Evolutionary conservation across 2,329 filamentous ascomycete species (phyloP), one percentile per base, ranked within the genome.

Genomic region (Uncinocarpus reesii): DNA sequence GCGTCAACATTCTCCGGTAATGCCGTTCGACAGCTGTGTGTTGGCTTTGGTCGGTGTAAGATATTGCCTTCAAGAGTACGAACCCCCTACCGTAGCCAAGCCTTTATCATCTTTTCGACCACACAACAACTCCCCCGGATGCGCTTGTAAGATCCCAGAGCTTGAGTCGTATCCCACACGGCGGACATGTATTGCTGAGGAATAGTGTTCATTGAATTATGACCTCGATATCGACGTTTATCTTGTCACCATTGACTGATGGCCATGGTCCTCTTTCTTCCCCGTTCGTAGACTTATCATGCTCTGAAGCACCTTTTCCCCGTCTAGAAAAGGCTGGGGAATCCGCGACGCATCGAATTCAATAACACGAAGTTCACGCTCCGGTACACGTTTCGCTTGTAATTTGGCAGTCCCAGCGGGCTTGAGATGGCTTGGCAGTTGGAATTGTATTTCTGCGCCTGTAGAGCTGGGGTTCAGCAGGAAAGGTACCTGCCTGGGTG

Each of bases 301-400:
- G 11, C 26, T 37, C 2, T 44, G 34, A 11, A 54, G 40, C 7
- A 46, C 47, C n/a, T 43, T 48, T 37, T 51, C 50, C 13, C 46
- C 50, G 18, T 56, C 52, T 2, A 56, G 42, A 36, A 56, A 56
- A 1, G 54, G 54, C 32, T 56, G 54, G 7, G 49, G 52, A 7
- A 40, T 41, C 8, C 32, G 42, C 1, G 52, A 54, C 7, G 47
- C 51, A 29, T 54, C 49, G 42, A 56, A 54, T 43, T 54, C 52
- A 11, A 50, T 49, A 21, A 48, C 42, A 18, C 31, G 46, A 16
- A 43, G 29, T 29, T 48, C 46, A 8, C 23, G 21, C n/a, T 20
- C 28, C 2, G 23, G 10, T 5, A 5, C 4, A 20, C 10, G 15
- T 23, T 41, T 34, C 32, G 36, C 15, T 32, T 28, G 21, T 18